Evolutionary conservation across 495 filamentous ascomycete species (phyloP), one percentile per base, ranked within the genome.

Genomic region (Penicillium fimorum): DNA sequence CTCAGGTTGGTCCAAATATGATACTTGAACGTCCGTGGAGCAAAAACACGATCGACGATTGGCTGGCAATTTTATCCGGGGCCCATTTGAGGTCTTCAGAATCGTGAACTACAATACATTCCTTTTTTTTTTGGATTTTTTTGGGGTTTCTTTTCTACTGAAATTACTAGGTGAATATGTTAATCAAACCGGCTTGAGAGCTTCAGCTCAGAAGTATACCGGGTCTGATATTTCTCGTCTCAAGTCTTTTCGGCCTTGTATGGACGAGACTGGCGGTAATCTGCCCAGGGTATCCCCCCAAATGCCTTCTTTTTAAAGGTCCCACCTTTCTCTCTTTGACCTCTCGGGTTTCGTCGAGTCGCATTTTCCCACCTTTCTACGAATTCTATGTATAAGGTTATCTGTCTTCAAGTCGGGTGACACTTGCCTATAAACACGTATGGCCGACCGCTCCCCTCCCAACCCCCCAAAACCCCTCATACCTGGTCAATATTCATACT

Each of bases 41-140:
- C 30, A 40, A n/a, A 12, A 20, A n/a, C 40, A 37, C 46, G 25
- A 59, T 56, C 57, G 62, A 54, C 47, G 24, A 65, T 65, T 65
- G 63, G 63, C 35, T 46, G 54, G 60, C 45, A 60, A 11, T 55
- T 44, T 58, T 53, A 45, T 44, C 61, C 57, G 61, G 0, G 12
- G 13, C 56, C n/a, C 45, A 45, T 54, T 50, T 27, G 15, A 53
- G 27, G 7, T 27, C 35, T 51, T 24, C 22, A 32, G 15, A 55
- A 49, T 40, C 12, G 35, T 43, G 44, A 43, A 13, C 46, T 20
- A 38, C 20, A 32, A 53, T 44, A 0, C 42, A 25, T 24, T 44
- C 24, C 41, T 24, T 22, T 15, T 8, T 35, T 13, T 22, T 25
- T 20, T 43, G 22, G 6, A 42, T 37, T 50, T 32, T n/a, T 13